A percentile compares a stretch with the other conserved stretches of the same genome.
Conservation (phyloP, 176 grass and related monocot genomes). For the Coix lacrymajobi region DNA sequence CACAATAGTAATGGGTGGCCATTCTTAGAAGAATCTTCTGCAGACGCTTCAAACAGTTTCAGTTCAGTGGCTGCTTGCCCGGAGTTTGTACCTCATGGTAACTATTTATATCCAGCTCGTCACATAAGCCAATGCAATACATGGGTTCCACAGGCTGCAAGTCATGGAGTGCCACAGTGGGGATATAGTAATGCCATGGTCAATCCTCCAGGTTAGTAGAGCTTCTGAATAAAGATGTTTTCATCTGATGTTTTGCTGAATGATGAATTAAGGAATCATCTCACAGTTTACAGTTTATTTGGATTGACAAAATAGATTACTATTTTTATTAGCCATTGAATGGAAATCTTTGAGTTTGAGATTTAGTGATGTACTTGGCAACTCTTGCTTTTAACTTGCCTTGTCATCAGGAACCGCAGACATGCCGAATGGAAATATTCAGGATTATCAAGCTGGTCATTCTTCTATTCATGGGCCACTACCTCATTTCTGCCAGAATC, state of each 20-base stretch:
- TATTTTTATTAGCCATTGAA: slow-evolving; percentile 13
- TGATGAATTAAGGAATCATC: not conserved
- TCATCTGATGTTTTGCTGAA: slow-evolving; percentile 12
- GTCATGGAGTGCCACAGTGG: slow-evolving; percentile 41
- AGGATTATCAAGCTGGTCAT: slow-evolving; percentile 33
- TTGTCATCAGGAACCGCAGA: slow-evolving; percentile 27
- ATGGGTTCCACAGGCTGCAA: slow-evolving; percentile 46
- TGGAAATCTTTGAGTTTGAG: slow-evolving; percentile 4
- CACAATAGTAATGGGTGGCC: not conserved
- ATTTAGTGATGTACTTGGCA: slow-evolving; percentile 22
- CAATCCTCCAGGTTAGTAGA: slow-evolving; percentile 45
- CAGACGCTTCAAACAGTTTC: slow-evolving; percentile 9
- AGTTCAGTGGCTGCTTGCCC: slow-evolving; percentile 21
- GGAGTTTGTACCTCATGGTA: slow-evolving; percentile 34
- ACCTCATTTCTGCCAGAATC: slow-evolving; percentile 39
- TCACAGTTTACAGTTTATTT: not conserved
- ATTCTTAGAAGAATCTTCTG: slow-evolving; percentile 27
- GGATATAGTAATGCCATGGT: slow-evolving; percentile 18
- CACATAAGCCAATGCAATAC: slow-evolving; percentile 33
- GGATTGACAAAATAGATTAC: not conserved
- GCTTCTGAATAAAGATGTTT: slow-evolving; percentile 6
- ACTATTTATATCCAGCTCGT: slow-evolving; percentile 34
- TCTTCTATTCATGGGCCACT: slow-evolving; percentile 19
- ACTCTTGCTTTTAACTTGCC: slow-evolving; percentile 27
- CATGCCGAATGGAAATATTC: slow-evolving; percentile 31